Base-by-base conservation (phyloP, 169 alveolate species). In the Eimeria brunetti region DNA sequence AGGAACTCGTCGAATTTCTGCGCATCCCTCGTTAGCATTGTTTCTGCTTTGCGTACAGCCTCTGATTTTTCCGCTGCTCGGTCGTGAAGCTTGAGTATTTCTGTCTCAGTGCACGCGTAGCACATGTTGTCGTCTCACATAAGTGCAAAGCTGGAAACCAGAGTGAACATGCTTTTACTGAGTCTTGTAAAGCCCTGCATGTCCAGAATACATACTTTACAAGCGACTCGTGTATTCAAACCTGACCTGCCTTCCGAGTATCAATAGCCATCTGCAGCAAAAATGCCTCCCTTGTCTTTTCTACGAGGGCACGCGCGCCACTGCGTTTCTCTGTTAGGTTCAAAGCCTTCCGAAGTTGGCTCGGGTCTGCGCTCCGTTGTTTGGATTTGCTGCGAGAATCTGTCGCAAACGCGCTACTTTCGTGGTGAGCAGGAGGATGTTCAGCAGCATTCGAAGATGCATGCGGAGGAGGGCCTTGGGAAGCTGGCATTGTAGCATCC, bases 21-120 rank as follows among this genome's bases (percentile, higher is more conserved):
- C 73, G 78, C 88, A n/a, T 67, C 90, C 49, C 69, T 51, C 60
- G 95, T 80, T 9, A 96, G 93, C 97, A 94, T 95, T 49, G 85
- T 95, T 89, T 96, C 95, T 18, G 97, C 95, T 80, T 85, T 94
- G 91, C 96, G 89, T 64, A 96, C 90, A 6, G 97, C 97, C 95
- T 91, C 96, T 84, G 93, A 95, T 76, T 94, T 95, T 60, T 80
- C 94, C 33, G 94, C 95, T 58, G 96, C 97, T 60, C 95, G 89
- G 69, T 95, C 97, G 73, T 96, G 97, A 36, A 96, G 94, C 95
- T 96, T 96, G 64, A 96, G 92, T 30, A 96, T 96, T 83, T 96
- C 97, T 20, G 85, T 16, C 51, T 36, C 88, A 49, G 27, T n/a
- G 20, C 73, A 73, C 58, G 27, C 33, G 7, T 2, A 38, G 14